Evolutionary conservation across 2,329 filamentous ascomycete genomes (phyloP).

Genomic region (Alternaria atra): DNA sequence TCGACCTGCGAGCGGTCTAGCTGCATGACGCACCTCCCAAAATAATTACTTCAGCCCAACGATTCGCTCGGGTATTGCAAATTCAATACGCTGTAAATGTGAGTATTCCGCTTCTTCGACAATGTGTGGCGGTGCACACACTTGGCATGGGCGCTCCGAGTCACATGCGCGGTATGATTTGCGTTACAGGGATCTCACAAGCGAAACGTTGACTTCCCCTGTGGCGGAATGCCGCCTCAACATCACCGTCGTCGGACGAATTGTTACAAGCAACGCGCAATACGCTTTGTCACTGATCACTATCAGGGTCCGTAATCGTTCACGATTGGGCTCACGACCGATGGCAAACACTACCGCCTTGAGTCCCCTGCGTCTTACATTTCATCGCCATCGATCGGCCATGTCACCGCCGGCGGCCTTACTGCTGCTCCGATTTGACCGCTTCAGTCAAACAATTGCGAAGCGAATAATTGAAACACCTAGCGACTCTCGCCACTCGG

Average conservation of each 20-base stretch:
- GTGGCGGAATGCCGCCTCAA: constrained; percentile 38
- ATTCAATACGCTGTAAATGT: constrained; percentile 21
- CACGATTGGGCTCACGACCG: constrained; percentile 8
- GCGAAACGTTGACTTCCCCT: constrained; percentile 23
- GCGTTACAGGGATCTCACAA: constrained; percentile 17
- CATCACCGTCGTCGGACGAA: constrained; percentile 30
- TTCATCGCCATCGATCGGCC: constrained; percentile 16
- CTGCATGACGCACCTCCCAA: constrained; percentile 43
- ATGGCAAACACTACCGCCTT: constrained; percentile 17
- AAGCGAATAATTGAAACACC: constrained; percentile 14
- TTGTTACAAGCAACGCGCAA: constrained; percentile 20
- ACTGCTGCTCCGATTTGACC: constrained; percentile 15
- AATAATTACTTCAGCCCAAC: constrained; percentile 41
- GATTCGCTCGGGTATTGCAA: constrained; percentile 25
- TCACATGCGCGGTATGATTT: constrained; percentile 36
- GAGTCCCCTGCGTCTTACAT: constrained; percentile 15
- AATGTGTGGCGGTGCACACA: constrained; percentile 45
- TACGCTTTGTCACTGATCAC: constrained; percentile 9
- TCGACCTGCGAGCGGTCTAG: constrained; percentile 40
- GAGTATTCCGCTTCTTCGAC: constrained; percentile 16
- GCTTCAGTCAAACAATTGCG: constrained; percentile 2
- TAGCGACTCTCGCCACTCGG: constrained; percentile 10
- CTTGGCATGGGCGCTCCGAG: constrained; percentile 26
- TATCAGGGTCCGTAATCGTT: constrained; percentile 13
- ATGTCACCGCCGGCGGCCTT: constrained; percentile 18